These are phyloP conservation scores for Nicotiana undulata DNA, from an alignment of 257 asterid species.

Conservation along the genomic window DNA sequence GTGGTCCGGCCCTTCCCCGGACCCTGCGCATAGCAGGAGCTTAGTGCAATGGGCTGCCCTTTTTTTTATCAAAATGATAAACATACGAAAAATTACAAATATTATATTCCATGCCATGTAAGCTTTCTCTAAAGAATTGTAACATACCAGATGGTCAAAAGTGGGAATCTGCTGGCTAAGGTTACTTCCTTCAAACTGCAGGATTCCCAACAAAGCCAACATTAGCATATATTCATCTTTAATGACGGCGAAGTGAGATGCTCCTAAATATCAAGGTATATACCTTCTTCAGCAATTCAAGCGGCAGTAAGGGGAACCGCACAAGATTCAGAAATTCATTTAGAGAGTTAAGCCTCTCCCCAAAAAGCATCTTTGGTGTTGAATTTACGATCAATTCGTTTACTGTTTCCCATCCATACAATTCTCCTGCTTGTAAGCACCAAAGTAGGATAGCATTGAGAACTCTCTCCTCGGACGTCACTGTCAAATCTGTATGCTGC, in stretches of 20 bases:
- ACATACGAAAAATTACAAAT: not conserved
- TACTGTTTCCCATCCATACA: slow-evolving; percentile 61
- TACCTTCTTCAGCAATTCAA: slow-evolving; percentile 59
- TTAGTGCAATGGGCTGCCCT: too few species aligned
- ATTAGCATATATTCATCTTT: slow-evolving; percentile 7
- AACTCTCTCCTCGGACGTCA: slow-evolving; percentile 91
- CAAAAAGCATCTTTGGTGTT: slow-evolving; percentile 48
- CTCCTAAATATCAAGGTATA: not conserved
- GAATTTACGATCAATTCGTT: slow-evolving; percentile 48
- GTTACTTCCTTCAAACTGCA: slow-evolving; percentile 78
- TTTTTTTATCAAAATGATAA: slow-evolving; percentile 9
- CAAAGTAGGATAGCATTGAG: slow-evolving; percentile 78
- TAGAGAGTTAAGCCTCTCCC: slow-evolving; percentile 52
- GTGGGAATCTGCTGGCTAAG: slow-evolving; percentile 43
- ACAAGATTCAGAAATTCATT: slow-evolving; percentile 43
- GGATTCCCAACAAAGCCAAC: slow-evolving; percentile 3
- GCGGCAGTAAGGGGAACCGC: slow-evolving; percentile 76
- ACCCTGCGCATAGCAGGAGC: too few species aligned
- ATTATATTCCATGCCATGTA: not conserved
- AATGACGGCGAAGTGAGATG: not conserved
- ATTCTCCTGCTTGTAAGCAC: slow-evolving; percentile 62
- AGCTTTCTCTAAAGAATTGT: not conserved
- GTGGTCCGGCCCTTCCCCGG: too few species aligned
- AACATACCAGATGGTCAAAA: slow-evolving; percentile 54
- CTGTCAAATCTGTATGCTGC: slow-evolving; percentile 95